Evolutionary conservation across 495 filamentous ascomycete genomes (phyloP), one percentile per base, ranked within the genome.

Genomic region (Rhypophila decipiens): DNA sequence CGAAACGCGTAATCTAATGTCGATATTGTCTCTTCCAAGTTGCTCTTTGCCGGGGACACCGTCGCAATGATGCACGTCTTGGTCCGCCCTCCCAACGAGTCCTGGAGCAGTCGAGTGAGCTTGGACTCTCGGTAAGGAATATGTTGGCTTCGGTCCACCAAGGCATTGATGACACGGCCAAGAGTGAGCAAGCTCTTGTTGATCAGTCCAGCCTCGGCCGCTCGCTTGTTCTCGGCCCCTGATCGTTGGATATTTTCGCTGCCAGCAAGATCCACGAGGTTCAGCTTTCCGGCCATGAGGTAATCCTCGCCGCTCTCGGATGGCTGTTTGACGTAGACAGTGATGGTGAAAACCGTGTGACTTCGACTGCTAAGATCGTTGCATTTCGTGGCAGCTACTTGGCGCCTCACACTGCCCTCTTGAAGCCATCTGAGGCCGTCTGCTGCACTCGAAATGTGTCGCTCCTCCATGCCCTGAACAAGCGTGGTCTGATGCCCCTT

Each of bases 11-110:
- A 98, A 62, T 98, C 93, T 2, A 98, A 74, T 0, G 94, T 97
- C 2, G 91, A 96, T 42, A 97, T 96, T 0, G 93, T 98, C 63
- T 98, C 93, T 57, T 98, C 93, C 12, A 97, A 74, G 57, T 96
- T 98, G 68, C 82, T 90, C 60, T 89, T 90, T 5, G 90, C 87
- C 5, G 94, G 90, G 1, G 93, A 96, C 37, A 98, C 79, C 0
- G 94, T 98, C 3, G 93, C 94, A 56, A 98, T 96, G 53, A 98
- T 98, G 68, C 93, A 97, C 3, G 93, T 98, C 63, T 97, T 98
- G 8, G 93, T 98, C 39, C 83, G 82, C 10, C 93, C 93, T 39
- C 93, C 93, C 0, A 98, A 77, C 12, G 93, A 98, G 58, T 98
- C 94, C 82, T 97, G 93, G 40, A 98, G 71, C 2, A 98, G 72